These are phyloP conservation scores for Talaromyces sp. DNA, from an alignment of 2,329 filamentous ascomycete genomes.

Conservation along the genomic window DNA sequence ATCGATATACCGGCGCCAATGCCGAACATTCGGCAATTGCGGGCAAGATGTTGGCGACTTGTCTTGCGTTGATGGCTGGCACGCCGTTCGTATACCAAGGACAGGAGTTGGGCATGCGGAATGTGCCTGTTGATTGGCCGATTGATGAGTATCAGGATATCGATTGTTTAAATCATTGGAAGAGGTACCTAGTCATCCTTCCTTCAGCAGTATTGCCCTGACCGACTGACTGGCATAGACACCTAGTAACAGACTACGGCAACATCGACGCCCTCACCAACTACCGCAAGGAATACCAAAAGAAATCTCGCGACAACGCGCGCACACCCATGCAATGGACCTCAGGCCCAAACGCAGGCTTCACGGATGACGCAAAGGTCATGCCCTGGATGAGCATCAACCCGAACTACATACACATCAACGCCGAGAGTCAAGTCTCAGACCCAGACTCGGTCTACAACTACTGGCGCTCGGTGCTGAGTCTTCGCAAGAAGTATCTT, in stretches of 20 bases:
- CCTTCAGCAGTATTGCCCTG: no score
- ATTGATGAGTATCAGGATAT: constrained; percentile 69
- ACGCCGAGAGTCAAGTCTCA: constrained; percentile 52
- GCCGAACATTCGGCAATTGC: constrained; percentile 51
- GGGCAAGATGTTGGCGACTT: constrained; percentile 61
- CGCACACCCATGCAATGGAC: constrained; percentile 73
- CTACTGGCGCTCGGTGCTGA: constrained; percentile 62
- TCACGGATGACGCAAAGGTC: constrained; percentile 51
- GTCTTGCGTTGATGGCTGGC: constrained; percentile 58
- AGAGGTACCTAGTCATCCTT: constrained; percentile 42
- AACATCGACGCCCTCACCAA: constrained; percentile 32
- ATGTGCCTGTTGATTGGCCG: constrained; percentile 60
- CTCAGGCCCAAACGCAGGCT: constrained; percentile 60
- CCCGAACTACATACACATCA: constrained; percentile 58
- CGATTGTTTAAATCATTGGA: constrained; percentile 59
- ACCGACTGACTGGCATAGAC: constrained; percentile 24
- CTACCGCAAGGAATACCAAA: constrained; percentile 38
- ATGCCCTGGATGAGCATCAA: constrained; percentile 71
- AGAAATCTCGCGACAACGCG: constrained; percentile 62
- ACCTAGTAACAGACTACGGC: constrained; percentile 30
- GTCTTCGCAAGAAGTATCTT: constrained; percentile 58
- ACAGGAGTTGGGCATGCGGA: constrained; percentile 67
- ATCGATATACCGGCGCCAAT: constrained; percentile 54
- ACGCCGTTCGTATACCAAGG: constrained; percentile 70
- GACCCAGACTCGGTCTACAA: constrained; percentile 54